Conservation (phyloP, 352 stramenopile genomes). For the Globisporangium heterothallicum region DNA sequence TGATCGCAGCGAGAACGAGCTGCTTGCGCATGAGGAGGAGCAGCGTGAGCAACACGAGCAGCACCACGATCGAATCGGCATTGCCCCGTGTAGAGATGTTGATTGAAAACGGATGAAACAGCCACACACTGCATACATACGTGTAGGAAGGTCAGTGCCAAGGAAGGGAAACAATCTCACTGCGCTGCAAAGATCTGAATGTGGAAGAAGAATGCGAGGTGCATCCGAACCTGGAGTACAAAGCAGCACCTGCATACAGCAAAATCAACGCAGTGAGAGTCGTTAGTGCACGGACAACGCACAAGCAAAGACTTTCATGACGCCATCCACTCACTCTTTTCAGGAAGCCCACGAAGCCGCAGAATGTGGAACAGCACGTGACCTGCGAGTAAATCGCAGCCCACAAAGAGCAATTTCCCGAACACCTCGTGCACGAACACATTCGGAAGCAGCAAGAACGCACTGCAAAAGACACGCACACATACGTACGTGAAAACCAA, state of each 20-base stretch:
- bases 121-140: constrained; percentile 72
- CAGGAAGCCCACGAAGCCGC: constrained; percentile 43
- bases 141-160: neutral
- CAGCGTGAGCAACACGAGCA: constrained; percentile 92
- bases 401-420: constrained; percentile 96
- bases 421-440: constrained; percentile 71
- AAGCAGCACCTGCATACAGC: constrained; percentile 34
- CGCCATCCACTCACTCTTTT: constrained; percentile 31
- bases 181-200: no score
- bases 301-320: neutral
- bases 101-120: constrained; percentile 97
- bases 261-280: neutral
- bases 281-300: neutral
- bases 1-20: constrained; percentile 58
- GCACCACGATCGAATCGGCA: constrained; percentile 92
- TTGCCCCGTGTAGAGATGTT: constrained; percentile 99
- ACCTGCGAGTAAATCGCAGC: constrained; percentile 92
- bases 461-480: constrained; percentile 20
- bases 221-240: constrained; percentile 46
- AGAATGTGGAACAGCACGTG: constrained; percentile 88
- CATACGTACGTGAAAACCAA: no score
- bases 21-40: constrained; percentile 78
- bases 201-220: neutral
- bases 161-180: no score
- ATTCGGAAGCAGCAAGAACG: constrained; percentile 70